Percentiles rank a stretch among this genome's conserved stretches.
These are phyloP conservation scores for Phalaenopsis aphrodite DNA, from an alignment of 106 monocot genomes.

Conservation along the genomic window DNA sequence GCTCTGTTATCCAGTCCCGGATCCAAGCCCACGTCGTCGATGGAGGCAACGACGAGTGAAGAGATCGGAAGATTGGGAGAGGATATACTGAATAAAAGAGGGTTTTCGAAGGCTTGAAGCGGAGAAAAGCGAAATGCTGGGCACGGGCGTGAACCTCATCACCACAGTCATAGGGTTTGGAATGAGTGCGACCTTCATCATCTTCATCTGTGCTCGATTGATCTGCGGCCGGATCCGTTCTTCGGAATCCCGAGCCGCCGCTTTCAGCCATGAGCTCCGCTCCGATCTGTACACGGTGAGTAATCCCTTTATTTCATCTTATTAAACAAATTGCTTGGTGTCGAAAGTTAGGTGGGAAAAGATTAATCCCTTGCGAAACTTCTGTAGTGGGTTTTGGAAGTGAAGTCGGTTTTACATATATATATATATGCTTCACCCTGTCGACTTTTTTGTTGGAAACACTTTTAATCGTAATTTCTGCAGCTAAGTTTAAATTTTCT, in stretches of 20 bases:
- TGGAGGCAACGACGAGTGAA: not conserved
- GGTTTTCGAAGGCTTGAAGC: not conserved
- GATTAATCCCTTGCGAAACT: not conserved
- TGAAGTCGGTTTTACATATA: too few species aligned
- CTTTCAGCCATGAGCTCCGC: slow-evolving; percentile 43
- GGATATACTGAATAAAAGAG: too few species aligned
- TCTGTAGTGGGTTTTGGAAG: not conserved
- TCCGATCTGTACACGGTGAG: slow-evolving; percentile 37
- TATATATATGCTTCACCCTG: too few species aligned
- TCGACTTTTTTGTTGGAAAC: not conserved
- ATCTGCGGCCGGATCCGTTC: slow-evolving; percentile 63
- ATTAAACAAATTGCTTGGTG: not conserved
- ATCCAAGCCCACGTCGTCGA: not conserved
- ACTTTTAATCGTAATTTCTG: not conserved
- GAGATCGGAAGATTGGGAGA: not conserved
- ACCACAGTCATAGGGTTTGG: slow-evolving; percentile 77
- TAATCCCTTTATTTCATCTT: not conserved
- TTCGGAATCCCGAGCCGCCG: slow-evolving; percentile 24
- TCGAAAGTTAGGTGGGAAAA: not conserved
- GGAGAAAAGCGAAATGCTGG: slow-evolving; percentile 12
- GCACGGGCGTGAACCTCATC: slow-evolving; percentile 60
- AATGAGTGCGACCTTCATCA: slow-evolving; percentile 74
- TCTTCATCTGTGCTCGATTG: slow-evolving; percentile 68
- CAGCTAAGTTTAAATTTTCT: not conserved
- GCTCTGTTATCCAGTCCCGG: not conserved